Percentiles rank a stretch among this genome's conserved stretches.
phyloP scores from a whole-genome alignment of 257 asterid species.

The Salvia hispanica region DNA sequence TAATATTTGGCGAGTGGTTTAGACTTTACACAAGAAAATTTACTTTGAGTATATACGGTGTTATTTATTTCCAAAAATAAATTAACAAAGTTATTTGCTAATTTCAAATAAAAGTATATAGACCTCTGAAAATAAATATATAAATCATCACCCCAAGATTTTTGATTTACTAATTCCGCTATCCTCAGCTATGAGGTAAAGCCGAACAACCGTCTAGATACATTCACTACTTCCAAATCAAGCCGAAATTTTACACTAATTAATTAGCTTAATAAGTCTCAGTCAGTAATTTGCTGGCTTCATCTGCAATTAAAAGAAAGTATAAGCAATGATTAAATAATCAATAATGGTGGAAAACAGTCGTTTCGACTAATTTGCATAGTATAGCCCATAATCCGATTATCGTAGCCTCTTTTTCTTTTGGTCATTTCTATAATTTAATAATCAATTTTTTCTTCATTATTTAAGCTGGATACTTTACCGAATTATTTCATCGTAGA shows the following conservation, averaged over 20 bases:
- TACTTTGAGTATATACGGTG: no score
- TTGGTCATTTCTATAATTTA: background rate
- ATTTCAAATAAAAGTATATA: no score
- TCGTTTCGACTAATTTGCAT: background rate
- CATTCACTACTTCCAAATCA: background rate
- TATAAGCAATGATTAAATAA: background rate
- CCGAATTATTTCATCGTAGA: background rate
- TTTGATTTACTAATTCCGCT: no score
- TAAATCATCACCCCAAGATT: no score
- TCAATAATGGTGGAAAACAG: background rate
- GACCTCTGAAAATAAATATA: no score
- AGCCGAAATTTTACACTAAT: background rate
- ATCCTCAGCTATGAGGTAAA: no score
- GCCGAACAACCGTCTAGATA: background rate
- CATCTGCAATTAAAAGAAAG: background rate
- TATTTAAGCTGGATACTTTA: background rate
- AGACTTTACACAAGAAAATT: no score
- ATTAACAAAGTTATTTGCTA: no score
- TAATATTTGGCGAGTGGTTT: no score
- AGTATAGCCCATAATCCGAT: background rate
- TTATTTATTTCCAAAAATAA: no score
- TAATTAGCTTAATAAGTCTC: background rate
- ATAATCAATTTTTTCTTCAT: background rate
- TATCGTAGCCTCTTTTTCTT: background rate
- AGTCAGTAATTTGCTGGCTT: slow-evolving; percentile 8